A percentile compares a stretch with the other conserved stretches of the same genome.
These are phyloP conservation scores for Paramecium primaurelia DNA, from an alignment of 73 alveolate genomes.

Conservation along the genomic window DNA sequence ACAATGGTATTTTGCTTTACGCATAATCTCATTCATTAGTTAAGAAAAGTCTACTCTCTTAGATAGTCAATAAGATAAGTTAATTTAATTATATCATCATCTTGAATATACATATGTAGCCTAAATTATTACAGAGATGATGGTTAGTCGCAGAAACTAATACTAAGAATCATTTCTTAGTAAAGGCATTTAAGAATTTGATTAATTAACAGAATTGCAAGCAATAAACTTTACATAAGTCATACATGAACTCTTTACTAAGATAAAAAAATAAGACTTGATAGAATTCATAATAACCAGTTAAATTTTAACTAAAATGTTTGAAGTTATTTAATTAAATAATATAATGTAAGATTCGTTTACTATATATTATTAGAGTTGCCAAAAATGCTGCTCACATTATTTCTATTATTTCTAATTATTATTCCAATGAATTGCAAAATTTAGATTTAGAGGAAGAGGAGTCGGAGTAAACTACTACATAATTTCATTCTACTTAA, in stretches of 20 bases:
- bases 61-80: neutral
- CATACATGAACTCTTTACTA: neutral
- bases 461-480: neutral
- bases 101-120: neutral
- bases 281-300: neutral
- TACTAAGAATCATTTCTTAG: neutral
- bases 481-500: neutral
- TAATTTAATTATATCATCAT: neutral
- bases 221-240: neutral
- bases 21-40: neutral
- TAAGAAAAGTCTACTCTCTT: neutral
- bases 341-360: neutral
- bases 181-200: neutral
- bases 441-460: conserved; percentile 11
- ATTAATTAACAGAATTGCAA: neutral
- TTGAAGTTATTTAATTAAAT: neutral
- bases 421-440: conserved; percentile 11
- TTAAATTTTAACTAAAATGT: neutral
- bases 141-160: neutral
- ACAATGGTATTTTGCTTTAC: neutral
- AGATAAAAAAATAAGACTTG: neutral
- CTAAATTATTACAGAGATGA: neutral
- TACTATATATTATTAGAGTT: neutral
- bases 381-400: conserved; percentile 47
- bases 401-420: neutral